These are phyloP conservation scores for Lepiota subincarnata DNA, from an alignment of 768 basidiomycete species.

Conservation along the genomic window DNA sequence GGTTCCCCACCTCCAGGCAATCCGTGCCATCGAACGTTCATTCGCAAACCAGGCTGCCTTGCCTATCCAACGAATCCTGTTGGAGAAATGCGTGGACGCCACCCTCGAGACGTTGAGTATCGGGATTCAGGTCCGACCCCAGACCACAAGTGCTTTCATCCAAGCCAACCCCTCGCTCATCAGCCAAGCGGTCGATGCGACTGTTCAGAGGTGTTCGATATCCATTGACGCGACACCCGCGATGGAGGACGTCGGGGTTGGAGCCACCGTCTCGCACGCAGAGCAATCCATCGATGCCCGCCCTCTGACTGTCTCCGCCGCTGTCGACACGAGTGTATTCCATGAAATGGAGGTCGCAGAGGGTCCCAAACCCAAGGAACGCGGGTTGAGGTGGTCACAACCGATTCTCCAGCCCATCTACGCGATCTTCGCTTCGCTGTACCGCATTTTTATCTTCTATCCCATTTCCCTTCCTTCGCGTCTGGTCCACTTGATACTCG, in stretches of 20 bases:
- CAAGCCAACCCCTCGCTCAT: constrained; percentile 35
- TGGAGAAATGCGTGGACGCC: constrained; percentile 48
- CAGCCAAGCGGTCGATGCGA: constrained; percentile 30
- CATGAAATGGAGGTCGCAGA: constrained; percentile 13
- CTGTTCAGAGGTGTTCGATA: constrained; percentile 25
- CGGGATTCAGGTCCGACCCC: constrained; percentile 28
- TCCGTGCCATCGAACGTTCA: constrained; percentile 59
- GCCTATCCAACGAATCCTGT: constrained; percentile 25
- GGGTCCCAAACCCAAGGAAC: background rate
- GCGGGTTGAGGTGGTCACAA: background rate
- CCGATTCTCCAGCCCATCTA: constrained; percentile 34
- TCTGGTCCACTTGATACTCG: constrained; percentile 19
- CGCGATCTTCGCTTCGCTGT: constrained; percentile 44
- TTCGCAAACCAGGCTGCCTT: constrained; percentile 22
- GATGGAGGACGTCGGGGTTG: constrained; percentile 41
- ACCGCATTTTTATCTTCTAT: constrained; percentile 42
- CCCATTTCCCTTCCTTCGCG: constrained; percentile 49
- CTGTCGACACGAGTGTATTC: constrained; percentile 38
- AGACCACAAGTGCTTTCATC: constrained; percentile 26
- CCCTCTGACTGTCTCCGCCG: constrained; percentile 33
- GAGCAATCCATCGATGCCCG: constrained; percentile 5
- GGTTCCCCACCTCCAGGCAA: constrained; percentile 66
- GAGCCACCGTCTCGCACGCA: constrained; percentile 32
- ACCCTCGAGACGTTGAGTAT: constrained; percentile 27
- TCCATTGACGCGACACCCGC: constrained; percentile 50